Base-by-base conservation (phyloP, 139 green algal genomes). In the Diplosphaera chodatii region DNA sequence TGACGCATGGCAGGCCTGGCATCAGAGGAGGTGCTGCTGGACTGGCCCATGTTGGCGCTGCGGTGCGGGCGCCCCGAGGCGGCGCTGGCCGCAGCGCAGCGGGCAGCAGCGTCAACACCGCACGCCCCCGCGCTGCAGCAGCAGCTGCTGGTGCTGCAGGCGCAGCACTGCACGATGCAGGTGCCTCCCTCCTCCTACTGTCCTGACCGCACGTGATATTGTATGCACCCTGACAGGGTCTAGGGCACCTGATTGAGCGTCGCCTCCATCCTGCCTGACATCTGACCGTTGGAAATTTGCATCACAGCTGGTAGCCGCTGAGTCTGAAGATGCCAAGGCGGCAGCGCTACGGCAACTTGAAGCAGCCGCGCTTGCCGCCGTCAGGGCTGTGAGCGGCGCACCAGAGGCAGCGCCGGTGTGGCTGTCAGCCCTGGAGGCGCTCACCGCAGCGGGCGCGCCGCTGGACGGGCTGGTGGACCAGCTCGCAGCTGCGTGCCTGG, bases 111-210 rank as follows among this genome's bases (percentile, higher is more conserved):
- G 33, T 63, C 74, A 4, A 62, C 69, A 31, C 80, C 82, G 0
- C 40, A 25, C n/a, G 77, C 69, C 32, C 75, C 73, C 1, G 33
- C 48, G 2, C 32, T 85, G 27, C 88, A 83, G 78, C 68, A 64
- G 37, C 69, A 72, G 63, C 69, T 73, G 28, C 70, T 90, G 65
- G n/a, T 31, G 8, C 63, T 89, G 34, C 70, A 84, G 64, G 67
- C 70, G 2, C 74, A 72, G 37, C 62, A 70, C n/a, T 25, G 28
- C 25, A 67, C 37, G 13, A 28, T 59, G 4, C 74, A 78, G 74
- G 74, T 74, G 3, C 37, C 37, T 48, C 37, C 6, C 10, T 2
- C 25, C 28, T 34, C 25, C 4, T 27, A 6, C n/a, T 33, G 8
- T 23, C 20, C 28, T 29, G 22, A 8, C 1, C 8, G 25, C 40